A percentile compares a stretch with the other conserved stretches of the same genome.
Conservation (phyloP, 208 protist genomes). For the Trypanosoma theileri region DNA sequence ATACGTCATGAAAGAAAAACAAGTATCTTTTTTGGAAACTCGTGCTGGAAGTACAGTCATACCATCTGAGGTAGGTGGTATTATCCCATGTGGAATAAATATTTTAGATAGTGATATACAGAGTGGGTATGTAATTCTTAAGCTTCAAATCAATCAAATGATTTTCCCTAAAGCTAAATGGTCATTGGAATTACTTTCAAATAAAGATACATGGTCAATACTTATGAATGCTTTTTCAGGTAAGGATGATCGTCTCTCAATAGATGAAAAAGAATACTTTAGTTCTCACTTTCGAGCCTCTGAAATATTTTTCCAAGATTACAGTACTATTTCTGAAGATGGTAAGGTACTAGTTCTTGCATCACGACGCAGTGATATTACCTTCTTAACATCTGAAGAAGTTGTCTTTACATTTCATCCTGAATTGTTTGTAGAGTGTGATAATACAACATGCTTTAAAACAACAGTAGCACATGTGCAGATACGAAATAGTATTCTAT, state of each 20-base stretch:
- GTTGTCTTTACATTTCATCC: conserved; percentile 37
- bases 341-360: conserved; percentile 65
- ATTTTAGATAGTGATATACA: conserved; percentile 77
- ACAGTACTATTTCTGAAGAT: conserved; percentile 57
- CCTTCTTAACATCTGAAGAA: conserved; percentile 53
- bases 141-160: conserved; percentile 42
- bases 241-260: conserved; percentile 44
- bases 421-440: conserved; percentile 24
- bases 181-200: conserved; percentile 29
- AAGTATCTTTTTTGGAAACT: neutral
- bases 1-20: neutral
- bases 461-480: conserved; percentile 44
- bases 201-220: conserved; percentile 40
- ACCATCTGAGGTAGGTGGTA: conserved; percentile 15
- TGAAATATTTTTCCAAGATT: conserved; percentile 63
- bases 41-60: neutral
- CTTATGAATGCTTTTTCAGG: conserved; percentile 67
- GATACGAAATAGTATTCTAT: conserved; percentile 72
- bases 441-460: neutral
- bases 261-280: conserved; percentile 39
- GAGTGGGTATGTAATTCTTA: conserved; percentile 67
- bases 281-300: conserved; percentile 51
- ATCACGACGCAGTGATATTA: conserved; percentile 50
- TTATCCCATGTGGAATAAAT: conserved; percentile 57
- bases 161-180: conserved; percentile 30